Base-by-base conservation (phyloP, 208 protist species). In the Herpetomonas tarakana region DNA sequence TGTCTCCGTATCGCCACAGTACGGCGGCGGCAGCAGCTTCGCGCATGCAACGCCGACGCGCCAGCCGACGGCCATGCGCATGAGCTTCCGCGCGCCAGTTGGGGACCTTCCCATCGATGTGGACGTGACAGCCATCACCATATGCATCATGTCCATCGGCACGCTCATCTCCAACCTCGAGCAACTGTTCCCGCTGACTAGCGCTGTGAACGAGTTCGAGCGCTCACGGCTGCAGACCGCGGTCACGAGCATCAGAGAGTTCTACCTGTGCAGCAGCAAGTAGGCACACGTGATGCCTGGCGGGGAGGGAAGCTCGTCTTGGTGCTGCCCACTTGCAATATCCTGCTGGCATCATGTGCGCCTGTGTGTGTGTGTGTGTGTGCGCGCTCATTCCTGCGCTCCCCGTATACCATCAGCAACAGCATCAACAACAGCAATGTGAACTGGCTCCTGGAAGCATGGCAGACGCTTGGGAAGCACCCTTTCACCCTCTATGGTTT, bases 91-190 rank as follows among this genome's bases (percentile, higher is more conserved):
- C 50, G 62, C 65, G 1, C 69, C 70, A 3, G 45, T 55, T 0
- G 61, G 63, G 24, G 57, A 69, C 27, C 31, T 76, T n/a, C 74
- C 68, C 2, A 51, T 80, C 39, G 68, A 76, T 52, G 57, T 80
- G 2, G 74, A 76, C 54, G 52, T 76, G 26, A 70, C 65, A 1
- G 74, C 74, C 1, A 63, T 68, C 31, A 76, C 64, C 1, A 62
- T 80, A 14, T 38, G 63, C 28, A 62, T 80, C 28, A 59, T 56
- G 0, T 68, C 68, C 0, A 52, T 66, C 1, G 60, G 57, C 21
- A 69, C 74, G 2, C 51, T 80, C 14, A 62, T 73, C n/a, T 65
- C 58, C 16, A 71, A 67, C 24, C 52, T 80, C 21, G 68, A 76
- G 61, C 46, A 53, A 19, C 31, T 76, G 64, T 46, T 72, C n/a